A percentile compares a stretch with the other conserved stretches of the same genome.
phyloP scores from a whole-genome alignment of 768 basidiomycete genomes.

The Candolleomyces eurysporus region DNA sequence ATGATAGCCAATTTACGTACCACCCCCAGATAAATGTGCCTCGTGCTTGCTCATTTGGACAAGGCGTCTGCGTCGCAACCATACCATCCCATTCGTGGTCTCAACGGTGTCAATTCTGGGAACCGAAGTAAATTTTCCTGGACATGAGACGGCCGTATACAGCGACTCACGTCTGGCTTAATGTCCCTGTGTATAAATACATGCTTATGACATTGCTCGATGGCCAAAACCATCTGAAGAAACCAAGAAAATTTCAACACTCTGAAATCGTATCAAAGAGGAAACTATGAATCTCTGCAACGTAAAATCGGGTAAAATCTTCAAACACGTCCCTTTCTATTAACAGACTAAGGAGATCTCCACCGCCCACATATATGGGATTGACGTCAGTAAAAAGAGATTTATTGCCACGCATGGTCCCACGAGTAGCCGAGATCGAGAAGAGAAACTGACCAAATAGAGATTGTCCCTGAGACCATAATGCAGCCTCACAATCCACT shows the following conservation, averaged over 20 bases:
- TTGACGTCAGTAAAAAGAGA: slow-evolving; percentile 43
- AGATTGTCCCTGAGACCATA: slow-evolving; percentile 94
- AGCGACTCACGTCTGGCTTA: slow-evolving; percentile 76
- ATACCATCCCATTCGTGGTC: too few relatives aligned
- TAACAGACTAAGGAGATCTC: slow-evolving; percentile 92
- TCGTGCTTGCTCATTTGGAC: too few relatives aligned
- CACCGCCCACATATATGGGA: slow-evolving; percentile 77
- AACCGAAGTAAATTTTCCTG: slow-evolving; percentile 16
- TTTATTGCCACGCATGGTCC: slow-evolving; percentile 42
- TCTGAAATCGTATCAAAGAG: not conserved
- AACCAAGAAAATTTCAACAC: slow-evolving; percentile 14
- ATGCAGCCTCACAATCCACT: slow-evolving; percentile 92
- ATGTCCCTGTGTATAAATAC: slow-evolving; percentile 99
- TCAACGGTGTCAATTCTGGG: slow-evolving; percentile 58
- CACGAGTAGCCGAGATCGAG: slow-evolving; percentile 25
- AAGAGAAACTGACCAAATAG: slow-evolving; percentile 70
- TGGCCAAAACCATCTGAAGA: slow-evolving; percentile 84
- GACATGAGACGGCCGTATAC: slow-evolving; percentile 11
- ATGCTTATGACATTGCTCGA: slow-evolving; percentile 89
- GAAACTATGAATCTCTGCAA: slow-evolving; percentile 69
- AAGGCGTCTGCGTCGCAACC: too few relatives aligned
- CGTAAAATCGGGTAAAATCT: slow-evolving; percentile 91
- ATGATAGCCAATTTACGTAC: too few relatives aligned
- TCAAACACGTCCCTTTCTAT: slow-evolving; percentile 91
- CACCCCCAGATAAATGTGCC: too few relatives aligned